phyloP scores from a whole-genome alignment of 495 filamentous ascomycete genomes.

The Articulospora tetracladia region DNA sequence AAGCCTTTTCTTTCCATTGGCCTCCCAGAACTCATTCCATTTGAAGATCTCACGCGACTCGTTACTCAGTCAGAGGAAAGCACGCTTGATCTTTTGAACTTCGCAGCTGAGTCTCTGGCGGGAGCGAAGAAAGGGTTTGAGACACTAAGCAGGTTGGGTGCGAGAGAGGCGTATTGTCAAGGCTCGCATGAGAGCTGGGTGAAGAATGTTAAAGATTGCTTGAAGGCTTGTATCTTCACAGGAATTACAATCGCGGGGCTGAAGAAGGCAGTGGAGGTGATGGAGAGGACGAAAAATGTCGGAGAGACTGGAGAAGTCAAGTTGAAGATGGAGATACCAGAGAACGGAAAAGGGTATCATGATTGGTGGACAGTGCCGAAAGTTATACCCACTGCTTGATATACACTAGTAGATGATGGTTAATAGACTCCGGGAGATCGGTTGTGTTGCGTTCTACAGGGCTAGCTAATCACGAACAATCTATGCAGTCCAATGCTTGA shows the following conservation, averaged over 20 bases:
- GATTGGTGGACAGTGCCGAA: slow-evolving; percentile 79
- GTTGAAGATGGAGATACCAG: slow-evolving; percentile 53
- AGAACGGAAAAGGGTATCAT: slow-evolving; percentile 55
- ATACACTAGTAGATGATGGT: neutral
- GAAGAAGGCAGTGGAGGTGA: slow-evolving; percentile 37
- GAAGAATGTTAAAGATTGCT: slow-evolving; percentile 49
- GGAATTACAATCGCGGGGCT: slow-evolving; percentile 58
- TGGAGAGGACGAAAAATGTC: slow-evolving; percentile 6
- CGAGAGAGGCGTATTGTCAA: slow-evolving; percentile 40
- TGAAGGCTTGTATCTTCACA: slow-evolving; percentile 63
- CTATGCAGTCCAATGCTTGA: no score
- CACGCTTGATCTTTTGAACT: slow-evolving; percentile 46
- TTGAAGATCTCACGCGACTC: slow-evolving; percentile 49
- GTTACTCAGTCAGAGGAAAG: slow-evolving; percentile 34
- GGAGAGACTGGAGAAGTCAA: slow-evolving; percentile 23
- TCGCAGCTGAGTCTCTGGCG: slow-evolving; percentile 54
- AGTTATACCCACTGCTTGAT: slow-evolving; percentile 29
- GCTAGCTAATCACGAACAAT: no score
- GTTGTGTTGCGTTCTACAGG: no score
- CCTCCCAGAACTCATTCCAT: slow-evolving; percentile 67
- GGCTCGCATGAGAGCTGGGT: slow-evolving; percentile 57
- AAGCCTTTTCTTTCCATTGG: slow-evolving; percentile 73
- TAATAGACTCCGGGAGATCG: no score
- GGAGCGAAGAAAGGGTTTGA: slow-evolving; percentile 66
- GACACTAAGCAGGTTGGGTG: slow-evolving; percentile 44